phyloP scores from a whole-genome alignment of 129 eudicot species.

The Sambucus nigra region DNA sequence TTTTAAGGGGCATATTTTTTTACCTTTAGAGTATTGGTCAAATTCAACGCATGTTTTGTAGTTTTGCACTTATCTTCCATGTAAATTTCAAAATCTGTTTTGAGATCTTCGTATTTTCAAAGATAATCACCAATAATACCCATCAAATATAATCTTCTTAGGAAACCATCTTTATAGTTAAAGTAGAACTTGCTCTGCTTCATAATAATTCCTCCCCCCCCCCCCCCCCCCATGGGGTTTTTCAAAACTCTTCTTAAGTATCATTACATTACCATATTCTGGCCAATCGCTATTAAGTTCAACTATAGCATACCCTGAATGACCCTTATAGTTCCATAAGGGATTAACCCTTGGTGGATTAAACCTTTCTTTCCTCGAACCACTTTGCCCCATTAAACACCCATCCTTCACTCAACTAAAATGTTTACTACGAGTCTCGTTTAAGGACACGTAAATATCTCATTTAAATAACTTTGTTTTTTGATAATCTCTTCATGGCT shows the following conservation, averaged over 20 bases:
- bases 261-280: conserved; percentile 32
- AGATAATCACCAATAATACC: conserved; percentile 27
- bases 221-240: conserved; percentile 21
- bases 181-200: neutral
- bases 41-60: conserved; percentile 15
- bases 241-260: conserved; percentile 35
- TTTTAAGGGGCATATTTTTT: conserved; percentile 17
- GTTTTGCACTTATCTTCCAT: conserved; percentile 28
- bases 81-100: conserved; percentile 28
- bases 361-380: conserved; percentile 27
- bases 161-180: conserved; percentile 42
- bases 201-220: conserved; percentile 23
- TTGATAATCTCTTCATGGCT: too few species aligned
- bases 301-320: conserved; percentile 31
- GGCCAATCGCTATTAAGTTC: conserved; percentile 37
- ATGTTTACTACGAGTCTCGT: conserved; percentile 38
- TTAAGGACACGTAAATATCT: conserved; percentile 46
- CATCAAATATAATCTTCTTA: conserved; percentile 21
- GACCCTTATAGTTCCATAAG: conserved; percentile 34
- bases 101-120: conserved; percentile 28
- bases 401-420: conserved; percentile 18
- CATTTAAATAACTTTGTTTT: too few species aligned
- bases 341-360: conserved; percentile 31
- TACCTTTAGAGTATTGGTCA: conserved; percentile 17
- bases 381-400: conserved; percentile 28